Conservation (phyloP, 768 basidiomycete species). For the Naematelia encephala region DNA sequence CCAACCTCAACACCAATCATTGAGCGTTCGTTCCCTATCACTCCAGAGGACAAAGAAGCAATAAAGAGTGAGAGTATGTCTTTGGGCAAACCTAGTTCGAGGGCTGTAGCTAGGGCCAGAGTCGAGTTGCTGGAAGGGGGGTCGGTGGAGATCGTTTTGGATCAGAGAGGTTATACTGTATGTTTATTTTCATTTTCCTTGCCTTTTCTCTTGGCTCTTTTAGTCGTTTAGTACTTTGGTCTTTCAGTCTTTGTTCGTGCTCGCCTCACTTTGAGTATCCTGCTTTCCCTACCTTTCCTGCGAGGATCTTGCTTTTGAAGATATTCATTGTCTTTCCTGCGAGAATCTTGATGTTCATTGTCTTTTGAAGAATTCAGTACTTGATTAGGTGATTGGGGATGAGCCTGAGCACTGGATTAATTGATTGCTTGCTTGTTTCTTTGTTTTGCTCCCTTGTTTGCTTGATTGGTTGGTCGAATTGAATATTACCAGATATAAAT, state of each 20-base stretch:
- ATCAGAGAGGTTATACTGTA: conserved; percentile 37
- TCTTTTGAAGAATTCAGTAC: too few species aligned
- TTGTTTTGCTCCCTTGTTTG: neutral
- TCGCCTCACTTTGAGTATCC: neutral
- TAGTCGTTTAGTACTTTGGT: neutral
- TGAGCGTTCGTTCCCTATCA: conserved; percentile 19
- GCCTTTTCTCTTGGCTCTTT: neutral
- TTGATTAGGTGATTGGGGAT: too few species aligned
- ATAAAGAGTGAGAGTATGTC: conserved; percentile 4
- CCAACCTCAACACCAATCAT: conserved; percentile 9
- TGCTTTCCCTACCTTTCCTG: neutral
- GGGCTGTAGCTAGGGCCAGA: conserved; percentile 17
- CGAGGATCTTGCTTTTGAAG: too few species aligned
- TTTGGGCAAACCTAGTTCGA: conserved; percentile 11
- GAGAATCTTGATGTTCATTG: too few species aligned
- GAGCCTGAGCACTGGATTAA: too few species aligned
- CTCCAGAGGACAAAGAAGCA: conserved; percentile 11
- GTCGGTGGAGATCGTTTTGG: conserved; percentile 21
- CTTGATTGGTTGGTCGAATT: neutral
- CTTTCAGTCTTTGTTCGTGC: neutral
- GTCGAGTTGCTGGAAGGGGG: conserved; percentile 16
- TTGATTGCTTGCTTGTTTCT: too few species aligned
- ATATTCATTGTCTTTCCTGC: too few species aligned
- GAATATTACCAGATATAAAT: too few species aligned
- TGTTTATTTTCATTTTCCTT: conserved; percentile 8